A percentile compares a stretch with the other conserved stretches of the same genome.
These are phyloP conservation scores for Sclerotiophoma versabilis DNA, from an alignment of 2,329 filamentous ascomycete genomes.

Conservation along the genomic window DNA sequence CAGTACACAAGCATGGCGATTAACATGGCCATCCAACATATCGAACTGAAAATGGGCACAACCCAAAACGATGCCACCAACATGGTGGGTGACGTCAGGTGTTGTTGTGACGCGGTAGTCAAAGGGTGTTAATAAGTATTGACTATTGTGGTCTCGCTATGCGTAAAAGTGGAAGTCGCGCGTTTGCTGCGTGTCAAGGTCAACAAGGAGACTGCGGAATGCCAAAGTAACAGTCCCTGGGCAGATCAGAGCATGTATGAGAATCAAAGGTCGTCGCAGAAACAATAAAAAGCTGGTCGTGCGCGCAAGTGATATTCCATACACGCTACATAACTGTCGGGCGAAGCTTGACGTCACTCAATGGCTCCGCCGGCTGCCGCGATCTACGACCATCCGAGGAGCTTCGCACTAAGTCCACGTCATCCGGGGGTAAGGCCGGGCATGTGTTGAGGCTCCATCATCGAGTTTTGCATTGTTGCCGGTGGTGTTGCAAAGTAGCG, in stretches of 20 bases:
- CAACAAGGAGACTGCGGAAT: neutral
- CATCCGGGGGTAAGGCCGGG: conserved; percentile 11
- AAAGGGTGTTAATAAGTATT: neutral
- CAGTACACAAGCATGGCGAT: conserved; percentile 75
- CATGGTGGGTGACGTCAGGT: conserved; percentile 28
- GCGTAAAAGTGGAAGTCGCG: neutral
- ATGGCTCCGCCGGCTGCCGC: conserved; percentile 14
- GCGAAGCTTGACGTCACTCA: conserved; percentile 20
- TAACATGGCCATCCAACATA: conserved; percentile 63
- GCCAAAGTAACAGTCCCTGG: conserved; percentile 5
- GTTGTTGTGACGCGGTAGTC: neutral
- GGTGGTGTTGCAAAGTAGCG: neutral
- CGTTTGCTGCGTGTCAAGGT: conserved; percentile 3
- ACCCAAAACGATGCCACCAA: conserved; percentile 62
- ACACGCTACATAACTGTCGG: conserved; percentile 15
- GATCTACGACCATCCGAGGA: conserved; percentile 10
- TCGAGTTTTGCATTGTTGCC: neutral
- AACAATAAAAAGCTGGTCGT: conserved; percentile 10
- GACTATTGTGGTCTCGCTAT: neutral
- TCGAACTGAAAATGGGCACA: conserved; percentile 72
- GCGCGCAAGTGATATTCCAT: conserved; percentile 18
- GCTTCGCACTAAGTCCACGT: conserved; percentile 15
- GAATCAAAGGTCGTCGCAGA: conserved; percentile 10
- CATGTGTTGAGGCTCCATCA: conserved; percentile 5
- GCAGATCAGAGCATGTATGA: conserved; percentile 4